phyloP scores from a whole-genome alignment of 2,329 filamentous ascomycete species.

The Aspergillus sp. region DNA sequence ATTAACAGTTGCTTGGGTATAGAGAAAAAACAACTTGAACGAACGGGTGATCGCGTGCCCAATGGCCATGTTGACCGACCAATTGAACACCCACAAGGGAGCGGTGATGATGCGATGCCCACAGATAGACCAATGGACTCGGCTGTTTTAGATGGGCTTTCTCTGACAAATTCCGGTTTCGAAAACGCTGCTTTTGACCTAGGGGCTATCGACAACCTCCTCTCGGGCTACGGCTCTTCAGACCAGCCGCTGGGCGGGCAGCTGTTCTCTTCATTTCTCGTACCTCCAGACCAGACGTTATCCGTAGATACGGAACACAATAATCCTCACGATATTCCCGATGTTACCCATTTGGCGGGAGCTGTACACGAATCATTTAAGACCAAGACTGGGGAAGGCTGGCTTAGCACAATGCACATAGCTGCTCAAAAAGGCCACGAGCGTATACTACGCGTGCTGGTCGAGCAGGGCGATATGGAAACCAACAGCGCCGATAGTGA shows the following conservation, averaged over 20 bases:
- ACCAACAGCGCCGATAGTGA: not conserved
- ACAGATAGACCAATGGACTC: not conserved
- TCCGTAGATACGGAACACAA: no score
- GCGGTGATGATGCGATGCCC: not conserved
- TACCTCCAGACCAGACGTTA: not conserved
- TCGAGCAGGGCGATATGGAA: not conserved
- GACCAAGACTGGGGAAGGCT: not conserved
- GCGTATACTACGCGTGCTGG: not conserved
- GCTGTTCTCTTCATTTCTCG: not conserved
- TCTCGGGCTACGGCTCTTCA: not conserved
- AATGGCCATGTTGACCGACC: not conserved
- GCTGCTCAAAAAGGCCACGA: conserved; percentile 8
- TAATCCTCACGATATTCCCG: not conserved
- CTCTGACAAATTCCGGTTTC: not conserved
- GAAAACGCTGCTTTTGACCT: not conserved
- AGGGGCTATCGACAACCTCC: not conserved
- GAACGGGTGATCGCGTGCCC: not conserved
- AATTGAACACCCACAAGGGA: not conserved
- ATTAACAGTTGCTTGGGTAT: no score
- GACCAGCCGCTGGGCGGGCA: not conserved
- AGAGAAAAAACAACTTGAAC: not conserved
- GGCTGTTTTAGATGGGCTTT: not conserved
- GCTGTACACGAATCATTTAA: not conserved
- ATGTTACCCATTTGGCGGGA: not conserved
- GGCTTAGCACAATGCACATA: conserved; percentile 2